Base-by-base conservation (phyloP, 1,139 yeast genomes). In the Blastobotrys serpentis region DNA sequence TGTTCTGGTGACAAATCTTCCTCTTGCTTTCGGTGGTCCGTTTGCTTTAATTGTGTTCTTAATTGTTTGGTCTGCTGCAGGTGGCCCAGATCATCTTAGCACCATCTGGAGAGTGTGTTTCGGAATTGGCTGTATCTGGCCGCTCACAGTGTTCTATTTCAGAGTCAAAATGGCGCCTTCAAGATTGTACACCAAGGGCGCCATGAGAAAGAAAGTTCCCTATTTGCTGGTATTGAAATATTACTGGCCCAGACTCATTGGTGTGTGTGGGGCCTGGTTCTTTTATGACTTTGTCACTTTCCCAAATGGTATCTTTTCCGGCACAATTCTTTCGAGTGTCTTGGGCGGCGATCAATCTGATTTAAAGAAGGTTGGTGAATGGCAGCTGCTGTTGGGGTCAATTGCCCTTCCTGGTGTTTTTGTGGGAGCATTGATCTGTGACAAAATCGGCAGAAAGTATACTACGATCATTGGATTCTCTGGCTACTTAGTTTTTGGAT, bases 51-150 rank as follows among this genome's bases (percentile, higher is more conserved):
- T 75, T 49, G 73, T 84, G 38, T 85, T 84, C 62, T 69, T 84
- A 55, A 82, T 85, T 59, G 89, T 84, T 13, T 74, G 78, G 67
- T 71, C 73, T 50, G 82, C 83, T 45, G 78, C 84, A 32, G 77
- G 77, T 26, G 57, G 56, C 5, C 36, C 26, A 2, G 51, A 62
- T 5, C 80, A 80, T 59, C 66, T 74, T 51, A 71, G 73, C 36
- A 84, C 82, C 2, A 66, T 82, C 32, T 84, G 90, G 89, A 79
- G 92, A 71, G 78, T 84, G 25, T 76, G 84, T 74, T 82, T 81
- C 58, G 92, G 86, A 16, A 73, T 85, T 52, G 94, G 92, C 32
- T 77, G 81, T 39, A 73, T 84, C 59, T 84, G 86, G 85, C 92
- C 94, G 1, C 66, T 84, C 40, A 69, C 82, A 2, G 83, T 85